Evolutionary conservation across 2,329 filamentous ascomycete species (phyloP).

Genomic region (Aspergillus udagawae): DNA sequence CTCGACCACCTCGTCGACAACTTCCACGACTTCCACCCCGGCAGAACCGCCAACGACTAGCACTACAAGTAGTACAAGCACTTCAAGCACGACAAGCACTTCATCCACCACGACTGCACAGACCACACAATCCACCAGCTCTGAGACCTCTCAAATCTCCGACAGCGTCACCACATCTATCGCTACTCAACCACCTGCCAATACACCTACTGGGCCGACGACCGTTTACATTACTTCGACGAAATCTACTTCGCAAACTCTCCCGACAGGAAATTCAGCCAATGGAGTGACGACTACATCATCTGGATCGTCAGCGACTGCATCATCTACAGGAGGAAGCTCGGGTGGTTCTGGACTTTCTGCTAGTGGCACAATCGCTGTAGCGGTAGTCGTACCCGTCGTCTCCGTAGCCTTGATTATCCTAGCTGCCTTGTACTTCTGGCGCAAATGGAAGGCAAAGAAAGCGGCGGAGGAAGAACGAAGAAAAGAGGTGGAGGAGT

Average conservation of each 20-base stretch:
- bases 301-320: constrained; percentile 21
- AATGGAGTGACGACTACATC: constrained; percentile 23
- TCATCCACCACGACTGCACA: constrained; percentile 9
- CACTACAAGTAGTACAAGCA: constrained; percentile 17
- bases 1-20: constrained; percentile 10
- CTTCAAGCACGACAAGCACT: constrained; percentile 11
- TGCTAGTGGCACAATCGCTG: constrained; percentile 68
- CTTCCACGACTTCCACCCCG: constrained; percentile 9
- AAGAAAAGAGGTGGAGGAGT: constrained; percentile 95
- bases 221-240: constrained; percentile 12
- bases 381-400: constrained; percentile 92
- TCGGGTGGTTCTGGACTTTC: constrained; percentile 35
- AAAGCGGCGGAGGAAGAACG: constrained; percentile 83
- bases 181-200: constrained; percentile 3
- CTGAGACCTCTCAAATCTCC: constrained; percentile 14
- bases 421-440: constrained; percentile 73
- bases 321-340: constrained; percentile 22
- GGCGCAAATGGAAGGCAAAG: constrained; percentile 81
- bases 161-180: constrained; percentile 16
- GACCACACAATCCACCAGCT: constrained; percentile 2
- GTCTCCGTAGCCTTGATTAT: constrained; percentile 79
- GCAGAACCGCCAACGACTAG: constrained; percentile 2
- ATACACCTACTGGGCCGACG: not conserved
- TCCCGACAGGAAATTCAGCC: constrained; percentile 16
- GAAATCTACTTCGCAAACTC: constrained; percentile 5